Evolutionary conservation across 495 filamentous ascomycete species (phyloP), one percentile per base, ranked within the genome.

Genomic region (Xanthoparmelia taractica): DNA sequence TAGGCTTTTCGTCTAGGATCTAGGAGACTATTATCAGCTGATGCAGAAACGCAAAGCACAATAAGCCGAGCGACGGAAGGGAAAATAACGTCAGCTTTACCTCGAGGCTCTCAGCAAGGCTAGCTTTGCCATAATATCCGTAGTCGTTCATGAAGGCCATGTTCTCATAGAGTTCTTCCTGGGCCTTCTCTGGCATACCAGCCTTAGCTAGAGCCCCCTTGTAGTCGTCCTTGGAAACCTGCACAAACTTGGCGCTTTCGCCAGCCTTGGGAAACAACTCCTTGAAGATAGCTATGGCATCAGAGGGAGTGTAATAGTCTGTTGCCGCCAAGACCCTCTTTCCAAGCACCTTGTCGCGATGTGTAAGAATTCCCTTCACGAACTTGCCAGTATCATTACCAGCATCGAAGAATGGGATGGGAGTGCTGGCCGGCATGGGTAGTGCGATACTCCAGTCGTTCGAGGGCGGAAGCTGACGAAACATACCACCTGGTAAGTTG

Each of bases 161-260:
- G 60, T 82, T 86, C 73, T 86, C 78, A 63, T 79, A 71, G 63
- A 85, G 33, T 69, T 84, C 82, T 60, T 80, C 66, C n/a, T 73
- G 74, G 0, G 72, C 68, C 18, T 69, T 68, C 12, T 77, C 74
- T 13, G 79, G 77, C 63, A 76, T 67, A 20, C 76, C 74, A 27
- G 61, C 43, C 11, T 65, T 34, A 23, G 60, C 70, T 64, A 84
- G 64, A 57, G 73, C 75, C 2, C 67, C 65, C 68, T 76, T 79
- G 69, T 75, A 87, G 15, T 69, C 66, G 25, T 84, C 78, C 33
- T 75, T 68, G 15, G 78, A 69, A 23, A 84, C 18, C 64, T 82
- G 68, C 10, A 70, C 58, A 57, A 71, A 80, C 12, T 63, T 67
- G 4, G 79, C 78, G 38, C 71, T 73, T 63, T 79, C 78, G 33